Base-by-base conservation (phyloP, 2,329 filamentous ascomycete genomes). In the Fusarium brachygibbosum region DNA sequence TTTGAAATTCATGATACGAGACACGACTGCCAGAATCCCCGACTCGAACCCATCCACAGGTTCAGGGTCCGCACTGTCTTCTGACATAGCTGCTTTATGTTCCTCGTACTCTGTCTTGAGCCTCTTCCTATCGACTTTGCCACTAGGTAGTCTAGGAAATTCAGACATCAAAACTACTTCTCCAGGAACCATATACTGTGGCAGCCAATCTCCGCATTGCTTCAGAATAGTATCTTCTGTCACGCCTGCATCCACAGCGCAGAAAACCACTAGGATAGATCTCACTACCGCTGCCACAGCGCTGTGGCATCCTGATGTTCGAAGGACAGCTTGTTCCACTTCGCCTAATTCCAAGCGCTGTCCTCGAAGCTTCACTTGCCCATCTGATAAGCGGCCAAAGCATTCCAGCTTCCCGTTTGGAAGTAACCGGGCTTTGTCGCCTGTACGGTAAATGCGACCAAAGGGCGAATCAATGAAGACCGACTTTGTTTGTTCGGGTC, bases 321-420 rank as follows among this genome's bases (percentile, higher is more conserved):
- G 86, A 44, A 91, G 83, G 4, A 90, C 84, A 1, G 88, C 90
- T 70, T 93, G 88, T 75, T 95, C 92, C 21, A 94, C 84, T 74
- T 94, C 93, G 1, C 92, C 92, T 6, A 96, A 86, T 74, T 96
- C 92, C 51, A 97, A 87, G 49, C 93, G 86, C 78, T 97, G 94
- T 2, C 94, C 94, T 54, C 93, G 87, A 10, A 97, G 83, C 79
- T 97, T 97, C 51, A 97, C 90, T 77, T 98, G 94, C 1, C 93
- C 93, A 50, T 88, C 88, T 3, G 87, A 87, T 14, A 97, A 90
- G 13, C 94, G 90, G 0, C 94, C 94, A 34, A 94, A 84, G 74
- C 93, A 97, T 76, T 97, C 92, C n/a, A 98, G 83, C 0, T 85
- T 87, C 1, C 93, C 93, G 63, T 91, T 84, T 0, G 83, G 71